phyloP scores from a whole-genome alignment of 805 yeast species.

The Blastobotrys robertii region DNA sequence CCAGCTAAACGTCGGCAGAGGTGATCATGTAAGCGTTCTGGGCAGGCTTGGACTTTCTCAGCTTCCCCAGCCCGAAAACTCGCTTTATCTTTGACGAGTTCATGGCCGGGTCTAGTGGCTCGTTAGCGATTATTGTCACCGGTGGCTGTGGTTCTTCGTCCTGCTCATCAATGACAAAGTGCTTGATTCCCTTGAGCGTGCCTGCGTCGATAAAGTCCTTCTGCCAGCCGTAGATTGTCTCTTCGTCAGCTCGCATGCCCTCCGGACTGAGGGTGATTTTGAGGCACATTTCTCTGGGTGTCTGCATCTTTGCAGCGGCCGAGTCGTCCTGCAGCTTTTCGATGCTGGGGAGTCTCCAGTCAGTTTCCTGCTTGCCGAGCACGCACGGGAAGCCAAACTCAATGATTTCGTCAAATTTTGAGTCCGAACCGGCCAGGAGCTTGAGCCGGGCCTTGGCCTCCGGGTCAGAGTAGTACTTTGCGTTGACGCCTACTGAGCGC shows the following conservation, averaged over 20 bases:
- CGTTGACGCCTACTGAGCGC: constrained; percentile 6
- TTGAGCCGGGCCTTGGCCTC: constrained; percentile 12
- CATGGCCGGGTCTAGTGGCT: background rate
- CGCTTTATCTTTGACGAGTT: constrained; percentile 8
- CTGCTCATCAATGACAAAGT: background rate
- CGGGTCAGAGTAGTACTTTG: constrained; percentile 14
- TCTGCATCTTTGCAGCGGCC: background rate
- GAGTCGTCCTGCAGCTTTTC: background rate
- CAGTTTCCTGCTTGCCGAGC: constrained; percentile 1
- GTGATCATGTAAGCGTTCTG: constrained; percentile 15
- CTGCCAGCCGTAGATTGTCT: constrained; percentile 22
- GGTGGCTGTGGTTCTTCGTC: background rate
- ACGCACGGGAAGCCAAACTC: constrained; percentile 20
- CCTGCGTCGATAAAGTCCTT: constrained; percentile 16
- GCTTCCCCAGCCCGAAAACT: constrained; percentile 9
- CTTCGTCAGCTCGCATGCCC: constrained; percentile 21
- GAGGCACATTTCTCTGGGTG: constrained; percentile 19
- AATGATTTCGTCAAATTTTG: constrained; percentile 17
- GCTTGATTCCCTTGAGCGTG: constrained; percentile 6
- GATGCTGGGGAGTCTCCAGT: background rate
- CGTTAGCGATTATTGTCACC: background rate
- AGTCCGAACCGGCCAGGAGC: constrained; percentile 10
- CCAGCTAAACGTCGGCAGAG: constrained; percentile 12
- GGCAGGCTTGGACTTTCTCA: constrained; percentile 10
- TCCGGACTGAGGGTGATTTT: constrained; percentile 21